phyloP scores from a whole-genome alignment of 169 alveolate genomes.

The Plasmodium berghei region DNA sequence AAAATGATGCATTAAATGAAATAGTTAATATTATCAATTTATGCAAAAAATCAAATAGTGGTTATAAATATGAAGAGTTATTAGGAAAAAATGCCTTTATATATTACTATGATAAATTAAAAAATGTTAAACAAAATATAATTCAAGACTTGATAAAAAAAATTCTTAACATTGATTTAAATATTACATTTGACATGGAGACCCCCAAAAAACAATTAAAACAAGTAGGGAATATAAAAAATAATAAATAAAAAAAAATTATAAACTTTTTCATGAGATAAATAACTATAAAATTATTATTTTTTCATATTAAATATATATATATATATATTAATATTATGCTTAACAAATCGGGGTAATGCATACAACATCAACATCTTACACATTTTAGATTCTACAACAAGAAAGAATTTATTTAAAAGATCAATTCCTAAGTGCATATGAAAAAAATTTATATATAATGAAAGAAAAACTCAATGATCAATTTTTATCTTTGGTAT shows the following conservation, averaged over 20 bases:
- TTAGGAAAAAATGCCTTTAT: constrained; percentile 37
- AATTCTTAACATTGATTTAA: constrained; percentile 32
- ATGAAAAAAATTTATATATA: constrained; percentile 49
- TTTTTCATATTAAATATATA: no score
- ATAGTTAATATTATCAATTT: constrained; percentile 34
- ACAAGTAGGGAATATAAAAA: constrained; percentile 30
- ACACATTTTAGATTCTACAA: constrained; percentile 10
- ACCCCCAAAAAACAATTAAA: constrained; percentile 17
- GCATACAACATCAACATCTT: neutral
- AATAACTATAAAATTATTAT: no score
- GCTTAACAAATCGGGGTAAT: no score
- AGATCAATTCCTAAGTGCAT: constrained; percentile 13
- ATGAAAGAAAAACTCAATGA: constrained; percentile 55
- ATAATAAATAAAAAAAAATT: neutral
- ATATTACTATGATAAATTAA: constrained; percentile 47
- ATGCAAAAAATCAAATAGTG: constrained; percentile 31
- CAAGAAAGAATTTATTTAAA: constrained; percentile 38
- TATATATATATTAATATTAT: no score
- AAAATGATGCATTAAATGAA: constrained; percentile 44
- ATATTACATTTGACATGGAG: constrained; percentile 19
- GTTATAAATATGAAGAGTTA: constrained; percentile 3
- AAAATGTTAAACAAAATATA: constrained; percentile 27
- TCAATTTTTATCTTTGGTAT: constrained; percentile 31
- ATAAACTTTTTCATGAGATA: no score
- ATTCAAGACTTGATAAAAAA: constrained; percentile 39